Base-by-base conservation (phyloP, 495 filamentous ascomycete genomes). In the Penicillium egyptiacum region DNA sequence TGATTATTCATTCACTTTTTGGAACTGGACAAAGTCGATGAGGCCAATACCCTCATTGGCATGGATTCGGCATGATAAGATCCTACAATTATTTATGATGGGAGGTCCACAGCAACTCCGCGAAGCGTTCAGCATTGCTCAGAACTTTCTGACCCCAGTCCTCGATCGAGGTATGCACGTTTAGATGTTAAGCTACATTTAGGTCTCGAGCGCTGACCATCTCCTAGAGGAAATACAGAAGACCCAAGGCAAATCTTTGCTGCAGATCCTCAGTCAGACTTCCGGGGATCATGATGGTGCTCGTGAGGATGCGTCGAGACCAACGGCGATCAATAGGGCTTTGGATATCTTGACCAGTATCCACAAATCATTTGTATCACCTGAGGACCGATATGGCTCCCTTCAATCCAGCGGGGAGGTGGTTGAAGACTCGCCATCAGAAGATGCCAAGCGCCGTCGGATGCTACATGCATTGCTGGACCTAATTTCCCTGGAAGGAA, bases 401-500 rank as follows among this genome's bases (percentile, higher is more conserved):
- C 20, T 41, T 26, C 53, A 57, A 17, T 31, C 25, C 2, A 12
- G 20, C 10, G 28, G 25, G 8, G 57, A 48, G 12, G 25, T 39
- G 30, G n/a, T n/a, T n/a, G 70, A 70, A 40, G 69, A 75, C 66
- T 28, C 61, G 1, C 62, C 59, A 35, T 57, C 74, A 26, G 73
- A 78, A 61, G 74, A 78, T 66, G 74, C 75, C 17, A 77, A 69
- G 60, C 70, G 72, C 19, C 77, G 78, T 25, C 75, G 79, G 22
- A 64, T 73, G n/a, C 56, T 82, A 2, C 73, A 76, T 69, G 75
- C 75, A 7, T 67, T 84, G 16, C 67, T 83, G 14, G 81, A 84
- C 53, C 59, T 84, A 41, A 72, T 83, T 26, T 79, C 80, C 0
- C 57, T 84, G 1, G 81, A 84, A 59, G 81, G 81, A 10, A 76